phyloP scores from a whole-genome alignment of 768 basidiomycete species.

The Hericium alpestre region DNA sequence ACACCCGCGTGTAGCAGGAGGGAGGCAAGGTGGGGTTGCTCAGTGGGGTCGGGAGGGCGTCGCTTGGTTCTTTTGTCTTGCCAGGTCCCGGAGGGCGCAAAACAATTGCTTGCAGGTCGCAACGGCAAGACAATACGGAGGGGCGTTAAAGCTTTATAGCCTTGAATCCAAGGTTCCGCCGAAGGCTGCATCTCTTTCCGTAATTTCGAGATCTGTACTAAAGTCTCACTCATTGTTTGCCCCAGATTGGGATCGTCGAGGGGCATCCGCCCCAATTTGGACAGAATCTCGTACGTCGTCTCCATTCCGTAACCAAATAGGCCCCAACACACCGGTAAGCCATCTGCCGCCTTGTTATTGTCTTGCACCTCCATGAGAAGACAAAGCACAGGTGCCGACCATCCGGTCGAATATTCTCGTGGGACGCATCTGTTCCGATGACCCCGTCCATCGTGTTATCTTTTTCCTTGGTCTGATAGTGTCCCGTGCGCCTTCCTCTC shows the following conservation, averaged over 20 bases:
- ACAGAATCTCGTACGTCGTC: background rate
- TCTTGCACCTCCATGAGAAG: slow-evolving; percentile 10
- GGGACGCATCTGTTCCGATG: background rate
- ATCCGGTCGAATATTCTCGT: background rate
- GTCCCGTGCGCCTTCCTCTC: background rate
- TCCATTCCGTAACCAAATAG: slow-evolving; percentile 12
- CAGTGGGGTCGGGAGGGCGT: background rate
- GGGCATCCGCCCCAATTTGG: slow-evolving; percentile 1
- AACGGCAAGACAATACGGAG: slow-evolving; percentile 13
- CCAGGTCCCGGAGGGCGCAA: slow-evolving; percentile 6
- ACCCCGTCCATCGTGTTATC: background rate
- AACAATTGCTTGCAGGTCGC: slow-evolving; percentile 13
- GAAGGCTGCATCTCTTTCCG: slow-evolving; percentile 5
- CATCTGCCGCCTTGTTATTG: slow-evolving; percentile 15
- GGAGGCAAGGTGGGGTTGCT: slow-evolving; percentile 12
- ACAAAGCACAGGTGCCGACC: background rate
- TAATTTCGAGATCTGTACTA: slow-evolving; percentile 10
- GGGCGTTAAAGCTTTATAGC: slow-evolving; percentile 10
- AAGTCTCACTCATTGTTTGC: slow-evolving; percentile 3
- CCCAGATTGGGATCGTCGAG: slow-evolving; percentile 14
- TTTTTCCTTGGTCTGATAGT: background rate
- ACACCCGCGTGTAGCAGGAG: slow-evolving; percentile 13
- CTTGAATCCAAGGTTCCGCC: background rate
- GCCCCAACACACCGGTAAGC: slow-evolving; percentile 7
- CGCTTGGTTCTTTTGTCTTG: slow-evolving; percentile 11